These are phyloP conservation scores for Proliferodiscus dingleyae DNA, from an alignment of 2,329 filamentous ascomycete species.

Conservation along the genomic window DNA sequence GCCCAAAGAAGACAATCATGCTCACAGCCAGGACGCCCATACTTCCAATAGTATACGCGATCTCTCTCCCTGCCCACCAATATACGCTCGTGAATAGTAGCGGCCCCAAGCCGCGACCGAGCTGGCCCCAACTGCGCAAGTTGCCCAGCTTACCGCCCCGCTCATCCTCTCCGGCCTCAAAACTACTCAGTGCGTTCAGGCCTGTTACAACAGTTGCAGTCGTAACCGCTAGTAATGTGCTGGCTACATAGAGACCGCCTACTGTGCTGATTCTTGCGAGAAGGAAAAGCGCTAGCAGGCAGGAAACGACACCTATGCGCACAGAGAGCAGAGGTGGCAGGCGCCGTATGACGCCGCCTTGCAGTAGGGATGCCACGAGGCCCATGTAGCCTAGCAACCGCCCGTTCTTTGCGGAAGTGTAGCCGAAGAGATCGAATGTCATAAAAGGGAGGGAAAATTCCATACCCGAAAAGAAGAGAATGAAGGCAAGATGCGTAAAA, in stretches of 20 bases:
- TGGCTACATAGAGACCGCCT: constrained; percentile 70
- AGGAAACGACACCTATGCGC: constrained; percentile 71
- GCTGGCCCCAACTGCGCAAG: constrained; percentile 76
- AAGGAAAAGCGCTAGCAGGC: constrained; percentile 73
- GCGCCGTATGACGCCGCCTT: constrained; percentile 84
- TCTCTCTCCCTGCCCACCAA: constrained; percentile 93
- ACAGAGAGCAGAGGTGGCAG: constrained; percentile 77
- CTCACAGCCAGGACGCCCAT: constrained; percentile 73
- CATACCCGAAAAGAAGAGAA: constrained; percentile 97
- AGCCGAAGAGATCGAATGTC: constrained; percentile 89
- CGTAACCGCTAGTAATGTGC: constrained; percentile 79
- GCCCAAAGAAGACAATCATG: constrained; percentile 61
- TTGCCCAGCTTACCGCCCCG: constrained; percentile 82
- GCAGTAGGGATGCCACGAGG: constrained; percentile 83
- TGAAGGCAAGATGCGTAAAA: constrained; percentile 79
- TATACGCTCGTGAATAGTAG: constrained; percentile 91
- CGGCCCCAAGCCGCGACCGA: constrained; percentile 81
- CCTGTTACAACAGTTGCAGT: constrained; percentile 94
- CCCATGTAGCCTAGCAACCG: constrained; percentile 86
- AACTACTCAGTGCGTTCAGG: constrained; percentile 84
- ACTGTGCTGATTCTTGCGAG: constrained; percentile 67
- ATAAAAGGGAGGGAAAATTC: constrained; percentile 97
- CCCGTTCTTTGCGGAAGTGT: constrained; percentile 74
- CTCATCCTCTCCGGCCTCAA: constrained; percentile 77
- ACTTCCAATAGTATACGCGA: constrained; percentile 78